These are phyloP conservation scores for Dacryopinax spathularia DNA, from an alignment of 768 basidiomycete genomes.

Conservation along the genomic window DNA sequence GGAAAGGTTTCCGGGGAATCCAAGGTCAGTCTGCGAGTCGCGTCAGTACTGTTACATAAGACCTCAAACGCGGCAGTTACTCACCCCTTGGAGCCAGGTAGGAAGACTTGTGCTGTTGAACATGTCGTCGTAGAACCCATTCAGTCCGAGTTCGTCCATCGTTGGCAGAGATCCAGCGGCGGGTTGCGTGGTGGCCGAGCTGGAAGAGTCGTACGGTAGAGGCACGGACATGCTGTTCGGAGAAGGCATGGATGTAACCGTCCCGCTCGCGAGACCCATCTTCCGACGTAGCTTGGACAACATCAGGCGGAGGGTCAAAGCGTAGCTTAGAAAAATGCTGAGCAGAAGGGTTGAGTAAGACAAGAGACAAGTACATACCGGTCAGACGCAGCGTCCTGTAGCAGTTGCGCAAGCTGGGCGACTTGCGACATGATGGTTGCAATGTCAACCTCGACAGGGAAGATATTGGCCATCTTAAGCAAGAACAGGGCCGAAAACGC, in stretches of 20 bases:
- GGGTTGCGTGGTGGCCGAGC: constrained; percentile 31
- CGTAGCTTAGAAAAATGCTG: constrained; percentile 43
- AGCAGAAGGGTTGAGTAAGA: neutral
- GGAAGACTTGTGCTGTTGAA: constrained; percentile 74
- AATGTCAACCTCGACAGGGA: constrained; percentile 72
- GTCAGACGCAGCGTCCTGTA: constrained; percentile 89
- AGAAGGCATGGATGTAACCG: constrained; percentile 4
- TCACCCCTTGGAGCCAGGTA: constrained; percentile 77
- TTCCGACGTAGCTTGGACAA: constrained; percentile 81
- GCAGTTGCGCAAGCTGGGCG: constrained; percentile 75
- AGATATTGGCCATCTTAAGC: constrained; percentile 87
- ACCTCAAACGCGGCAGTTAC: constrained; percentile 18
- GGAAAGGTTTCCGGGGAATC: constrained; percentile 79
- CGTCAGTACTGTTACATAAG: neutral
- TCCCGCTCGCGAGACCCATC: constrained; percentile 40
- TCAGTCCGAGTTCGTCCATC: constrained; percentile 72
- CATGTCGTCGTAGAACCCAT: constrained; percentile 41
- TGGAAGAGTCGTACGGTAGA: constrained; percentile 42
- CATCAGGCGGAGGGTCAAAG: constrained; percentile 84
- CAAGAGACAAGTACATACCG: constrained; percentile 32
- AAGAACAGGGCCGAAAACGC: constrained; percentile 85
- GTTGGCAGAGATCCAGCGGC: constrained; percentile 42
- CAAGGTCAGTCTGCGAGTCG: constrained; percentile 62
- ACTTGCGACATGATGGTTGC: constrained; percentile 66
- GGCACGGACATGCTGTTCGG: constrained; percentile 47